A percentile compares a stretch with the other conserved stretches of the same genome.
Evolutionary conservation across 2,329 filamentous ascomycete genomes (phyloP).

Genomic region (Aureobasidium namibiae): DNA sequence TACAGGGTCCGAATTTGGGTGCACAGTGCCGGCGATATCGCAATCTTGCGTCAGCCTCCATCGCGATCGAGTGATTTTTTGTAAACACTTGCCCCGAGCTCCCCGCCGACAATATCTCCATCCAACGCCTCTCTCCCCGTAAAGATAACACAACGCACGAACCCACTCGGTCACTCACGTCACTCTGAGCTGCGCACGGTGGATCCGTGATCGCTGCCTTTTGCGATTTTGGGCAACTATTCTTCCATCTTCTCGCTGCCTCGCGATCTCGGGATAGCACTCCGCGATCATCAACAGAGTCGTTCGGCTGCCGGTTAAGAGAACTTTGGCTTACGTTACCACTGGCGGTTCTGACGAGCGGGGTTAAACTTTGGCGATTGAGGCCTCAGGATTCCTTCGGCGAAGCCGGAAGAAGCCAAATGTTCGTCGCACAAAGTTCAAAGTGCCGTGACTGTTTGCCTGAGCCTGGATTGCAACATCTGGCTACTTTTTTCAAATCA

Average conservation of each 20-base stretch:
- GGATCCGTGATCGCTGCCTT: not conserved
- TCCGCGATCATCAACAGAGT: not conserved
- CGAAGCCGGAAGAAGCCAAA: not conserved
- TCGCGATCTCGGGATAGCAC: not conserved
- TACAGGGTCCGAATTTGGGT: not conserved
- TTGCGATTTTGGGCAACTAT: not conserved
- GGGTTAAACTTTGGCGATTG: conserved; percentile 1
- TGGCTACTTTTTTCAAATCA: not conserved
- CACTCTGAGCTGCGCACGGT: not conserved
- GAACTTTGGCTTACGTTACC: not conserved
- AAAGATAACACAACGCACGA: conserved; percentile 2
- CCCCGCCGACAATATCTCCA: conserved; percentile 8
- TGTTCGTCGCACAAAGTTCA: not conserved
- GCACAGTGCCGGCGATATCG: not conserved
- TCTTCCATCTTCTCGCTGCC: not conserved
- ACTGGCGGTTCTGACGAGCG: not conserved
- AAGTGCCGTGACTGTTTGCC: not conserved
- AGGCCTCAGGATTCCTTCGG: not conserved
- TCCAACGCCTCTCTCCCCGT: conserved; percentile 10
- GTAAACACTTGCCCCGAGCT: conserved; percentile 9
- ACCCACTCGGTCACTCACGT: not conserved
- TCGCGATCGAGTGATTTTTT: conserved; percentile 8
- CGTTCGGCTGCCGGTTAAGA: conserved; percentile 4
- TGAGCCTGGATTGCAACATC: not conserved
- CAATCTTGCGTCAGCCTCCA: not conserved